These are phyloP conservation scores for Scenedesmus sp. DNA, from an alignment of 163 green algal species.

Conservation along the genomic window DNA sequence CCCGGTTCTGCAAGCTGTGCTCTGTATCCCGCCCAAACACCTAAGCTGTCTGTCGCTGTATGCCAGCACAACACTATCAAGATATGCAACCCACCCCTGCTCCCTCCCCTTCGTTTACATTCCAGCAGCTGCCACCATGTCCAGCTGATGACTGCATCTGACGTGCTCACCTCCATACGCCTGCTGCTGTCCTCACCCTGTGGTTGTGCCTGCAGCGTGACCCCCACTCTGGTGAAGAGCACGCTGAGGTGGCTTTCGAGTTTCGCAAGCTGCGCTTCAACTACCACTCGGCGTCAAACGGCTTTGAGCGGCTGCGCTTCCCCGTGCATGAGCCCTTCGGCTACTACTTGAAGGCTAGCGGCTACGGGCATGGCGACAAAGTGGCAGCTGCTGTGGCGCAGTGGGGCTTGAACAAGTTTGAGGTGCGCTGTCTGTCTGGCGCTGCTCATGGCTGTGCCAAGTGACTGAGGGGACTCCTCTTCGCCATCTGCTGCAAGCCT, in stretches of 20 bases:
- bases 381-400: constrained; percentile 75
- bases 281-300: constrained; percentile 62
- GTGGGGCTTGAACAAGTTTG: constrained; percentile 90
- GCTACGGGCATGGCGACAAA: constrained; percentile 67
- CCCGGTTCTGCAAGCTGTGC: too few relatives aligned
- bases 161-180: not conserved
- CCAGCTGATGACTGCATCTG: not conserved
- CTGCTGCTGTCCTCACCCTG: not conserved
- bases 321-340: constrained; percentile 69
- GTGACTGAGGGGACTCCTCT: too few relatives aligned
- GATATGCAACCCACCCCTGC: too few relatives aligned
- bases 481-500: too few relatives aligned
- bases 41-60: too few relatives aligned
- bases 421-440: constrained; percentile 49
- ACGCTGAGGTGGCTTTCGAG: constrained; percentile 80
- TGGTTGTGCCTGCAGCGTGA: constrained; percentile 14
- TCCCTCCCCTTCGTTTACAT: not conserved
- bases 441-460: too few relatives aligned
- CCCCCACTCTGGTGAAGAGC: not conserved
- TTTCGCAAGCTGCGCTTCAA: constrained; percentile 89
- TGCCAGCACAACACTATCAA: too few relatives aligned
- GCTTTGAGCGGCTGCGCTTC: constrained; percentile 81
- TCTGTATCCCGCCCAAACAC: too few relatives aligned
- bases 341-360: constrained; percentile 65
- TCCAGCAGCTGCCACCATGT: not conserved